Percentiles rank a stretch among this genome's conserved stretches.
Evolutionary conservation across 2,329 filamentous ascomycete genomes (phyloP).

Genomic region (Clonostachys chloroleuca): DNA sequence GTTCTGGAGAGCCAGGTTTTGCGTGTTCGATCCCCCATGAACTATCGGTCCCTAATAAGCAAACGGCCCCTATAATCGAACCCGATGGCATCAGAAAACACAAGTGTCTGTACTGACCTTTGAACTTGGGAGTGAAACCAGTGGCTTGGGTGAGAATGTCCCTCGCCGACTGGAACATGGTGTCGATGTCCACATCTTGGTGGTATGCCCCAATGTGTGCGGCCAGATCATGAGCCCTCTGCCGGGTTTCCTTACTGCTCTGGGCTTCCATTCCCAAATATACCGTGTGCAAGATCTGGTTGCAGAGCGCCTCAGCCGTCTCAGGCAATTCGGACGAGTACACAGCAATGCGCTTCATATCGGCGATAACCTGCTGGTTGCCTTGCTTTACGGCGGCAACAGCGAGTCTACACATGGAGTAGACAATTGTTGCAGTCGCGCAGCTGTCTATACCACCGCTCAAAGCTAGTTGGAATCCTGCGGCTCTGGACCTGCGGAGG

Average conservation of each 20-base stretch:
- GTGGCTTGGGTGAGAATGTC: conserved; percentile 16
- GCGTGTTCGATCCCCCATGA: conserved; percentile 50
- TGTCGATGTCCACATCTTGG: conserved; percentile 6
- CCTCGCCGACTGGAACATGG: conserved; percentile 47
- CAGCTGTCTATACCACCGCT: conserved; percentile 1
- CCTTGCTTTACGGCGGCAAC: no score
- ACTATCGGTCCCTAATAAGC: conserved; percentile 16
- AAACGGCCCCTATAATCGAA: no score
- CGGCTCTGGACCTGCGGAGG: neutral
- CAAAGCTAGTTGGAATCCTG: conserved; percentile 1
- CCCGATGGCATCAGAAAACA: no score
- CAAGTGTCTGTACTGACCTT: no score
- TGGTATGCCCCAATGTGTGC: conserved; percentile 6
- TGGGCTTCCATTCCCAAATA: no score
- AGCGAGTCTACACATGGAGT: conserved; percentile 1
- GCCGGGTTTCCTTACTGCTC: no score
- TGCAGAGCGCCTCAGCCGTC: conserved; percentile 50
- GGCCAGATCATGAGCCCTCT: neutral
- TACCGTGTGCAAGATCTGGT: conserved; percentile 30
- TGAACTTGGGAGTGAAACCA: conserved; percentile 25
- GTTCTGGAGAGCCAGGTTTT: conserved; percentile 64
- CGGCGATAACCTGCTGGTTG: no score
- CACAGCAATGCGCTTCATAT: no score
- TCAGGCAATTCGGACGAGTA: conserved; percentile 26
- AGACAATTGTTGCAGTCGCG: neutral